A percentile compares a stretch with the other conserved stretches of the same genome.
Evolutionary conservation across 2,329 filamentous ascomycete genomes (phyloP).

Genomic region (Teratosphaeria nubilosa): DNA sequence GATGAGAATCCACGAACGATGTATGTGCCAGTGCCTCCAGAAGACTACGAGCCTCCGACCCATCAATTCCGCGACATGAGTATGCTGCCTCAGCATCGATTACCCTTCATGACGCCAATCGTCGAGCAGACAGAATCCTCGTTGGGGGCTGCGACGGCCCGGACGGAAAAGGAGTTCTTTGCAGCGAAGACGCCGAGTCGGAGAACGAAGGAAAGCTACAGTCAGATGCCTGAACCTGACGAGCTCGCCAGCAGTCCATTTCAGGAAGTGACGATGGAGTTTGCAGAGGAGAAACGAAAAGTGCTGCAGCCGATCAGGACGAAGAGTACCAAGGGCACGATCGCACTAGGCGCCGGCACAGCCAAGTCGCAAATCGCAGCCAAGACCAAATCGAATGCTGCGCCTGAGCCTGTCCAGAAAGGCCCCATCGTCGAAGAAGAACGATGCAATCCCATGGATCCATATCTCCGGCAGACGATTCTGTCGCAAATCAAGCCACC

Average conservation of each 20-base stretch:
- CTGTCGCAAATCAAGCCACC: conserved; percentile 63
- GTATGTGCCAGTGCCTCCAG: conserved; percentile 71
- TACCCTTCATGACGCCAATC: conserved; percentile 98
- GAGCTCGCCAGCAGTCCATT: conserved; percentile 61
- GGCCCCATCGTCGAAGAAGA: conserved; percentile 69
- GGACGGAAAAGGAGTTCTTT: conserved; percentile 41
- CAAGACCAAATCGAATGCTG: conserved; percentile 11
- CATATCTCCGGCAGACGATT: conserved; percentile 63
- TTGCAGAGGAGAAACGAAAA: conserved; percentile 31
- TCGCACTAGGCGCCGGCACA: conserved; percentile 23
- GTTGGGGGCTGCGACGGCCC: conserved; percentile 54
- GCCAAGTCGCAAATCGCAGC: conserved; percentile 24
- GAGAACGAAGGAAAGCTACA: conserved; percentile 22
- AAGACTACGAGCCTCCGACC: conserved; percentile 73
- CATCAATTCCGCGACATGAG: conserved; percentile 71
- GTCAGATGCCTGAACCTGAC: conserved; percentile 21
- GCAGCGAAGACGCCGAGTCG: conserved; percentile 67
- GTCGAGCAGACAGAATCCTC: conserved; percentile 91
- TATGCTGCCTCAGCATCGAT: conserved; percentile 73
- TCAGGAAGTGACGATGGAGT: conserved; percentile 50
- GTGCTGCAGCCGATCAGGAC: conserved; percentile 43
- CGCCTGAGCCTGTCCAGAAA: conserved; percentile 41
- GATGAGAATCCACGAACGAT: conserved; percentile 41
- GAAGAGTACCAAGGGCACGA: conserved; percentile 37
- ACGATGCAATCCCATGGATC: conserved; percentile 84